Percentiles rank a stretch among this genome's conserved stretches.
phyloP scores from a whole-genome alignment of 441 rosid genomes.

The Croton setiger region DNA sequence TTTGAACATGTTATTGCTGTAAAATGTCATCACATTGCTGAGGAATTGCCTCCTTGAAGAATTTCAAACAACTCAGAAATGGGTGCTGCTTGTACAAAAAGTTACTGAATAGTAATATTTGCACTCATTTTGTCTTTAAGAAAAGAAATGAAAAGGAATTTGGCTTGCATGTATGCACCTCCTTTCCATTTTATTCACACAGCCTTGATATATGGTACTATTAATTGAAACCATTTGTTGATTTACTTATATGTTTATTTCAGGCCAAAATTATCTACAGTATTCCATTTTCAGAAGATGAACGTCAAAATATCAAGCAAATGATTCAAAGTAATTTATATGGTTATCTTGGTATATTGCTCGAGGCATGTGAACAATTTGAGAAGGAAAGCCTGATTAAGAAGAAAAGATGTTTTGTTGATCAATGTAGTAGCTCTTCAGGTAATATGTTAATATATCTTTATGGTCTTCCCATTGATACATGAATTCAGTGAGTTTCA shows the following conservation, averaged over 20 bases:
- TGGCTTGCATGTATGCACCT: not conserved
- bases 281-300: slow-evolving; percentile 80
- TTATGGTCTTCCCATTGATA: slow-evolving; percentile 7
- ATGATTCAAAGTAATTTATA: slow-evolving; percentile 82
- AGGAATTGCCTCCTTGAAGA: not conserved
- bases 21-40: not conserved
- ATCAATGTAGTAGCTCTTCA: slow-evolving; percentile 44
- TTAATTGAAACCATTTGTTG: not conserved
- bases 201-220: not conserved
- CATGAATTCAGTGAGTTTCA: slow-evolving; percentile 22
- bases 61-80: not conserved
- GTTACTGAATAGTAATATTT: not conserved
- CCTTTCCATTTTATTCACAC: not conserved
- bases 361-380: slow-evolving; percentile 76
- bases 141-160: not conserved
- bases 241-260: slow-evolving; percentile 20
- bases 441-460: slow-evolving; percentile 27
- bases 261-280: slow-evolving; percentile 89
- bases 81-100: not conserved
- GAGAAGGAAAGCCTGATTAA: slow-evolving; percentile 60
- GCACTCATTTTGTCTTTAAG: not conserved
- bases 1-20: too few relatives aligned
- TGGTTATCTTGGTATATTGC: slow-evolving; percentile 79
- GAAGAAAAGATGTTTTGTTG: slow-evolving; percentile 33
- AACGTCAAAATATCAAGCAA: slow-evolving; percentile 66